Percentiles rank a stretch among this genome's conserved stretches.
phyloP scores from a whole-genome alignment of 148 eudicot species.

The Rhododendron griersonianum region DNA sequence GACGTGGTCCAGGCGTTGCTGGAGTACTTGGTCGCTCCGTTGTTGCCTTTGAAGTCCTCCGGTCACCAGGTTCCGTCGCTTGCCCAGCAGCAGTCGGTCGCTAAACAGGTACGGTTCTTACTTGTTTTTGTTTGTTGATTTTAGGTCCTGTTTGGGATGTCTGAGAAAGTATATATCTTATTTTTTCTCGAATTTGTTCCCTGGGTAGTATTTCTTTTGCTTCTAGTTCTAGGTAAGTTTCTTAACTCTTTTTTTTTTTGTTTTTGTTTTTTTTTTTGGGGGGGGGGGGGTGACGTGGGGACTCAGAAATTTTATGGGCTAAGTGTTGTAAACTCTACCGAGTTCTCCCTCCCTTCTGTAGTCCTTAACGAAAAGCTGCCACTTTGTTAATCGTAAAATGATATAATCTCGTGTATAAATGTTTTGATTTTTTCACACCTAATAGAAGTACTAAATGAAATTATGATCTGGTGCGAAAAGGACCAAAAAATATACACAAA shows the following conservation, averaged over 20 bases:
- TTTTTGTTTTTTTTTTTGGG: too few species aligned
- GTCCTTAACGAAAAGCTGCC: neutral
- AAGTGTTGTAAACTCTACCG: neutral
- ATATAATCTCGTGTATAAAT: neutral
- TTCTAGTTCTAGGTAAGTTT: neutral
- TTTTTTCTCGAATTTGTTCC: neutral
- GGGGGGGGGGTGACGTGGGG: neutral
- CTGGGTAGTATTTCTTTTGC: neutral
- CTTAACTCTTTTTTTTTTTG: neutral
- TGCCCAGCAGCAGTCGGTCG: constrained; percentile 43
- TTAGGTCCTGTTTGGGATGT: neutral
- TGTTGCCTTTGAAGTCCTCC: constrained; percentile 44
- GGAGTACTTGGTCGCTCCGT: constrained; percentile 69
- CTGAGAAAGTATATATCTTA: neutral
- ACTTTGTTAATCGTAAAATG: neutral
- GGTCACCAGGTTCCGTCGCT: constrained; percentile 25
- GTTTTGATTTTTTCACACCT: neutral
- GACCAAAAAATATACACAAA: neutral
- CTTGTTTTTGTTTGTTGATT: neutral
- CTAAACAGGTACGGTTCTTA: constrained; percentile 55
- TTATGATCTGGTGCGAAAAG: neutral
- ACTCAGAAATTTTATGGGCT: neutral
- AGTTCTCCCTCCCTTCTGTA: neutral
- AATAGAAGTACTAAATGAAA: neutral
- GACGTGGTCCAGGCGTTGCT: constrained; percentile 57